These are phyloP conservation scores for Epicoccum nigrum DNA, from an alignment of 2,329 filamentous ascomycete genomes.

Conservation along the genomic window DNA sequence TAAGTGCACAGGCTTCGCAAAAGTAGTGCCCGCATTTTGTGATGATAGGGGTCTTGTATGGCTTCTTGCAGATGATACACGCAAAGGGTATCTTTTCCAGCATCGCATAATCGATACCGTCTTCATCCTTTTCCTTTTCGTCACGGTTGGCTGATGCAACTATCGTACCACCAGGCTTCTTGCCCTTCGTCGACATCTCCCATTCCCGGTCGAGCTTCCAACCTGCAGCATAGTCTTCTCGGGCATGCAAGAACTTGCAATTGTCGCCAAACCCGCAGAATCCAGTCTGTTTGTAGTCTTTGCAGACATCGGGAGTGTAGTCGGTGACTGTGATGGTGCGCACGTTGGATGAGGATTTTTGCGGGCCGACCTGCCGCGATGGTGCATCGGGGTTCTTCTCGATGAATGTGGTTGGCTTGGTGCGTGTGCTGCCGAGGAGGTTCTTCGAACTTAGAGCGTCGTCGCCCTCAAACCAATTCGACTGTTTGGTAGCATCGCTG, in stretches of 20 bases:
- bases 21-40: slow-evolving; percentile 97
- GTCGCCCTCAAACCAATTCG: slow-evolving; percentile 80
- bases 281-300: slow-evolving; percentile 81
- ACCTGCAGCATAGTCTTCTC: slow-evolving; percentile 84
- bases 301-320: slow-evolving; percentile 91
- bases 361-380: slow-evolving; percentile 74
- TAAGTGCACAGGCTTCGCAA: slow-evolving; percentile 86
- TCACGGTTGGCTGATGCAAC: slow-evolving; percentile 65
- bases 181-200: slow-evolving; percentile 77
- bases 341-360: slow-evolving; percentile 88
- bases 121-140: slow-evolving; percentile 50
- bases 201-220: slow-evolving; percentile 96
- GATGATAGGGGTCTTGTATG: slow-evolving; percentile 79
- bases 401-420: slow-evolving; percentile 62
- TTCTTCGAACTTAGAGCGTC: slow-evolving; percentile 60
- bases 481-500: slow-evolving; percentile 89
- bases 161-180: slow-evolving; percentile 57
- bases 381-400: slow-evolving; percentile 80
- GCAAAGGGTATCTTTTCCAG: slow-evolving; percentile 86
- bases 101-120: slow-evolving; percentile 70
- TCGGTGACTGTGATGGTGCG: slow-evolving; percentile 89
- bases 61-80: slow-evolving; percentile 81
- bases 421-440: slow-evolving; percentile 64
- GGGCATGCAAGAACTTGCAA: slow-evolving; percentile 80
- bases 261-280: slow-evolving; percentile 75